A percentile compares a stretch with the other conserved stretches of the same genome.
Evolutionary conservation across 1,284 basidiomycete species (phyloP).

Genomic region (Sanguinoderma infundibulare): DNA sequence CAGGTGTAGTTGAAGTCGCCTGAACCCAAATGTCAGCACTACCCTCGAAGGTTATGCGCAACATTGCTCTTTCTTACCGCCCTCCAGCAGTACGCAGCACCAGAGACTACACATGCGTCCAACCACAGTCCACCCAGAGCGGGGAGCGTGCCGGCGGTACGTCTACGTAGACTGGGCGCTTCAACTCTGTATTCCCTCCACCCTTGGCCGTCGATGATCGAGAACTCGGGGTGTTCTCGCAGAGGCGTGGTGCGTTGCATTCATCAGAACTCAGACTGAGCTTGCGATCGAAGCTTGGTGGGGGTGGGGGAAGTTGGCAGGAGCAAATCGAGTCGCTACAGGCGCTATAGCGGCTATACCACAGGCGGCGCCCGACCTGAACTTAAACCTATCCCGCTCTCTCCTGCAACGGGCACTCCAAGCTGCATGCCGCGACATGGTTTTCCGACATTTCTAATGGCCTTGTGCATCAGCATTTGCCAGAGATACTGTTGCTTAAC

Average conservation of each 20-base stretch:
- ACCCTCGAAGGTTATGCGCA: not conserved
- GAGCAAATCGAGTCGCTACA: not conserved
- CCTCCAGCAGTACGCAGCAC: conserved; percentile 25
- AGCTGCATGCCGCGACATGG: too few relatives aligned
- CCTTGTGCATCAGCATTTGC: too few relatives aligned
- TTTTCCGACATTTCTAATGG: too few relatives aligned
- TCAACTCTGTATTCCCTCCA: conserved; percentile 58
- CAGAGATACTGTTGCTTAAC: too few relatives aligned
- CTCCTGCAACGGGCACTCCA: too few relatives aligned
- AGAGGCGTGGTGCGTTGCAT: conserved; percentile 54
- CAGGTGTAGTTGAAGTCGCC: not conserved
- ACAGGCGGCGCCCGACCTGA: too few relatives aligned
- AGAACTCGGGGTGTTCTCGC: conserved; percentile 56
- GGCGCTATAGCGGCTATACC: too few relatives aligned
- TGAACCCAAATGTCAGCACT: not conserved
- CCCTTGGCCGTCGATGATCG: conserved; percentile 47
- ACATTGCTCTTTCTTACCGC: not conserved
- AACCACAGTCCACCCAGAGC: conserved; percentile 37
- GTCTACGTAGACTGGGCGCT: conserved; percentile 47
- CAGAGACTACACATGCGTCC: conserved; percentile 40
- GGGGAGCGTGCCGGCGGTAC: conserved; percentile 42
- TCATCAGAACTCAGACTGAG: conserved; percentile 21
- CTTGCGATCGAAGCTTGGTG: not conserved
- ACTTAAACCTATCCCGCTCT: too few relatives aligned
- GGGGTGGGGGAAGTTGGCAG: not conserved